Conservation (phyloP, 345 rosid species). For the Populus alba region DNA sequence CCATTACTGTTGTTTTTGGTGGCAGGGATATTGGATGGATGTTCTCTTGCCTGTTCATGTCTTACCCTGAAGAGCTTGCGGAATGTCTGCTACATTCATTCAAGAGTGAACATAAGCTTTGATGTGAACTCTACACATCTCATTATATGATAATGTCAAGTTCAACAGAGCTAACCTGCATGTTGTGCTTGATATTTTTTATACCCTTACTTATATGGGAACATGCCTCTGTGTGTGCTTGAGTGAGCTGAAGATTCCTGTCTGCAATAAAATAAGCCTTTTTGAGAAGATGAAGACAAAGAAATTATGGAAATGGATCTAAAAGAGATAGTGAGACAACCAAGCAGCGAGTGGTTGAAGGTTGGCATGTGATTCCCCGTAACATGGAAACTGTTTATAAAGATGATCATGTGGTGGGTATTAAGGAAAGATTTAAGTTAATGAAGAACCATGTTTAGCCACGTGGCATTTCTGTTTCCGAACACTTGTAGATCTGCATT, state of each 20-base stretch:
- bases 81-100: slow-evolving; percentile 53
- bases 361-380: slow-evolving; percentile 38
- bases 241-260: slow-evolving; percentile 39
- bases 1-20: slow-evolving; percentile 17
- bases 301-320: slow-evolving; percentile 33
- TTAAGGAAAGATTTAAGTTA: not conserved
- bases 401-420: slow-evolving; percentile 45
- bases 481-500: slow-evolving; percentile 21
- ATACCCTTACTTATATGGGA: slow-evolving; percentile 7
- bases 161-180: slow-evolving; percentile 57
- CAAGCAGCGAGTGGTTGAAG: slow-evolving; percentile 35
- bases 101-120: slow-evolving; percentile 12
- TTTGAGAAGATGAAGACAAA: slow-evolving; percentile 52
- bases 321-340: slow-evolving; percentile 42
- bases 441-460: slow-evolving; percentile 15
- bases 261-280: slow-evolving; percentile 14
- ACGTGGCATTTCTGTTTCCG: slow-evolving; percentile 40
- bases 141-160: not conserved
- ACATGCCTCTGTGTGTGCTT: not conserved
- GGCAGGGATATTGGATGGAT: slow-evolving; percentile 5
- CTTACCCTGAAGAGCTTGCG: slow-evolving; percentile 50
- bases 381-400: slow-evolving; percentile 35
- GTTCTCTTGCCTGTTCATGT: slow-evolving; percentile 32
- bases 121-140: not conserved
- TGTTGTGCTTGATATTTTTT: slow-evolving; percentile 33